phyloP scores from a whole-genome alignment of 2,329 filamentous ascomycete species.

The Sclerotinia nivalis region DNA sequence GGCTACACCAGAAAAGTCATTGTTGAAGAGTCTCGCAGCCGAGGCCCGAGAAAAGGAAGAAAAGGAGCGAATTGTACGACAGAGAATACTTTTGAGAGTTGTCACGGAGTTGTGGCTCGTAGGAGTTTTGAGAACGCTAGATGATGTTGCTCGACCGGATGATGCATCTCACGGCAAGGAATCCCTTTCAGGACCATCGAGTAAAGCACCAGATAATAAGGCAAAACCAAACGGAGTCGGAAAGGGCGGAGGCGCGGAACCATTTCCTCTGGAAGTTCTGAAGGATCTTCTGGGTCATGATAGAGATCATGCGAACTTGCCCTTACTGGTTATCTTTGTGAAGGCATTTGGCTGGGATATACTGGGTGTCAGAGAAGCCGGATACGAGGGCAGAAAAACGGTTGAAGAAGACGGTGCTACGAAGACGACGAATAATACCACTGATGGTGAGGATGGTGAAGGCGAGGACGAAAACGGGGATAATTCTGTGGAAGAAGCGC shows the following conservation, averaged over 20 bases:
- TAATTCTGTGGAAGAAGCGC: slow-evolving; percentile 49
- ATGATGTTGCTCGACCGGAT: slow-evolving; percentile 63
- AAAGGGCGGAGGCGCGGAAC: slow-evolving; percentile 72
- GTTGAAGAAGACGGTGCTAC: slow-evolving; percentile 78
- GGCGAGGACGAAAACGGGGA: slow-evolving; percentile 48
- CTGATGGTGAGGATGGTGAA: slow-evolving; percentile 48
- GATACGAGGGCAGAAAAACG: slow-evolving; percentile 77
- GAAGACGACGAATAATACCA: slow-evolving; percentile 46
- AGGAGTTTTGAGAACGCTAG: slow-evolving; percentile 78
- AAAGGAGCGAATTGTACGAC: slow-evolving; percentile 84
- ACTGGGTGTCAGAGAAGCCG: slow-evolving; percentile 71
- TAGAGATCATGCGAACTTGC: slow-evolving; percentile 86
- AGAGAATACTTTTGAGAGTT: slow-evolving; percentile 82
- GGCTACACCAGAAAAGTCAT: slow-evolving; percentile 83
- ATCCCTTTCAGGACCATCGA: slow-evolving; percentile 46
- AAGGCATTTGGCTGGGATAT: slow-evolving; percentile 97
- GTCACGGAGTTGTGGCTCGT: slow-evolving; percentile 97
- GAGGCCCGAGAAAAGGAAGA: slow-evolving; percentile 94
- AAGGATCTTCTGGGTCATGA: slow-evolving; percentile 96
- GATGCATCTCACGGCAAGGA: slow-evolving; percentile 58
- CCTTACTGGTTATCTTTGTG: slow-evolving; percentile 90
- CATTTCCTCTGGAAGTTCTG: slow-evolving; percentile 94
- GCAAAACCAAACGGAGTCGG: slow-evolving; percentile 55
- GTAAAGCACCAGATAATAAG: slow-evolving; percentile 64
- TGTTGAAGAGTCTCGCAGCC: slow-evolving; percentile 72